Evolutionary conservation across 805 yeast genomes (phyloP), one percentile per base, ranked within the genome.

Genomic region (Hanseniaspora clermontiae): DNA sequence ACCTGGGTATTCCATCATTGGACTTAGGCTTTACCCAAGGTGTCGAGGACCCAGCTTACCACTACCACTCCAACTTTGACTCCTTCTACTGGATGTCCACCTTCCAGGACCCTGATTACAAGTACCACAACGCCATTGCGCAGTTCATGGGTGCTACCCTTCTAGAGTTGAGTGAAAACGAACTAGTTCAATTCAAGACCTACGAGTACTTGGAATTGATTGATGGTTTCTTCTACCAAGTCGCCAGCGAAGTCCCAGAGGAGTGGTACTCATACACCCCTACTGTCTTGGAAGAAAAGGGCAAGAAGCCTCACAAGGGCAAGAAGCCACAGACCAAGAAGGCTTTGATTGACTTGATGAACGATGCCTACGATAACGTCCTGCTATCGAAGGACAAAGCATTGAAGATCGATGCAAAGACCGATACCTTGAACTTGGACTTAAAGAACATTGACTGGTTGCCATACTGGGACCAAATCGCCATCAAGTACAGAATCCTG

Each of bases 11-110:
- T 45, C 76, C 83, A 1, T 75, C 83, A 0, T 68, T 77, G n/a
- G 84, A 83, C 66, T 58, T 81, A 49, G 84, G 83, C 0, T 84
- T 82, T 64, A 67, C 63, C 19, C 63, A 64, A 27, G 70, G 73
- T 10, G 62, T 64, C 12, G 70, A 65, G 9, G 84, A 81, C 51
- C 74, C 88, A 0, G 79, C 83, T 8, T 84, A 84, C 64, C 90
- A 83, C 59, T 83, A 84, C 66, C 91, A 84, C 65, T 83, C 90
- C 17, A 80, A 82, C 65, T 84, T 82, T 64, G 89, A 83, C 66
- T 81, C 87, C 0, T 80, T 70, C 66, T 72, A 79, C 60, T 84
- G 91, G 91, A 82, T 84, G 83, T 72, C 74, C 39, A 72, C 68
- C 5, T 76, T 66, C 64, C 84, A 79, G 32, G 90, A 84, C 64